Conservation (phyloP, 805 yeast genomes). For the Candida chauliodis region DNA sequence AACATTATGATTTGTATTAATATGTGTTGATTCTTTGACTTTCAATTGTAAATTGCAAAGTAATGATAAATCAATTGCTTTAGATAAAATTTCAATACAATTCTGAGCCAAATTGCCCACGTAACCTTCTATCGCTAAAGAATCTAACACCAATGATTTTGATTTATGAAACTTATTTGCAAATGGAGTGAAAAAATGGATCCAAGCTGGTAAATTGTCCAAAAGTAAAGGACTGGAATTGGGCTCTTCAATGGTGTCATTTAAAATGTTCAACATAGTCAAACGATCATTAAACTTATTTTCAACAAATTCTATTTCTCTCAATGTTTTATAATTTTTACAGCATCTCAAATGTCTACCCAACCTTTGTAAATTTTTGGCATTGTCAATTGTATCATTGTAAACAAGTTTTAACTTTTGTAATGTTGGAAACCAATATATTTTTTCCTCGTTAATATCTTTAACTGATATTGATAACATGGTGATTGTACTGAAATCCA, state of each 20-base stretch:
- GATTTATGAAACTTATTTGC: background rate
- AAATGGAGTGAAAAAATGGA: slow-evolving; percentile 5
- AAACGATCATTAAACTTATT: slow-evolving; percentile 4
- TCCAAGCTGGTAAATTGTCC: slow-evolving; percentile 3
- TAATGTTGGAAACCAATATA: slow-evolving; percentile 1
- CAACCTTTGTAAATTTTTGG: background rate
- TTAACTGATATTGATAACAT: slow-evolving; percentile 2
- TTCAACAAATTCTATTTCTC: slow-evolving; percentile 6
- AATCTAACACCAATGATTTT: slow-evolving; percentile 1
- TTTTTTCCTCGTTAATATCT: background rate
- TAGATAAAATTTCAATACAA: slow-evolving; percentile 1
- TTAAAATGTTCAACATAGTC: slow-evolving; percentile 6
- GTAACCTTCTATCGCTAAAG: slow-evolving; percentile 6
- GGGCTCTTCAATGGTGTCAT: background rate
- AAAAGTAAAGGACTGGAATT: background rate
- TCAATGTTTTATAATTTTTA: background rate
- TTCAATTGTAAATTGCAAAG: slow-evolving; percentile 5
- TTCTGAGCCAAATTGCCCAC: background rate
- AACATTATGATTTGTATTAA: background rate
- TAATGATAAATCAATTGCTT: slow-evolving; percentile 4
- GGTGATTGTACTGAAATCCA: background rate
- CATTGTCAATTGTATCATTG: slow-evolving; percentile 1
- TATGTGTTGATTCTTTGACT: slow-evolving; percentile 5
- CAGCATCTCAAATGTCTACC: background rate
- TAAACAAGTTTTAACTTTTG: slow-evolving; percentile 5